Evolutionary conservation across 2,329 filamentous ascomycete genomes (phyloP).

Genomic region (Colletotrichum coccodes): DNA sequence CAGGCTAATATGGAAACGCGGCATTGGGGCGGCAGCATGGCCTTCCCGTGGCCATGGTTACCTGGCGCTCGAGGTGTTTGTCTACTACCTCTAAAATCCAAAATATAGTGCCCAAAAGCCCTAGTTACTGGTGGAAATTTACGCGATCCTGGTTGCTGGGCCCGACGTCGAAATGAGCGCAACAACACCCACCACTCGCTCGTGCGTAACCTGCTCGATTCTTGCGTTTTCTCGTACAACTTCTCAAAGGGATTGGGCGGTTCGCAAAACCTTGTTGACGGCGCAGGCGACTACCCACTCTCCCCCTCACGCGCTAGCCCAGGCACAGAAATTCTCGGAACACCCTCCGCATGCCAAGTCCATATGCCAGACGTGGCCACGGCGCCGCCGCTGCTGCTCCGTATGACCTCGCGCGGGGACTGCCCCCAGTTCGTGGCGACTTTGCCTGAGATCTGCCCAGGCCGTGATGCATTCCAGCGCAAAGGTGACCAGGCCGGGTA

Average conservation of each 20-base stretch:
- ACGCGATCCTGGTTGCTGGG: background rate
- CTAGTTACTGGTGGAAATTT: conserved; percentile 19
- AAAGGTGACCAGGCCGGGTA: background rate
- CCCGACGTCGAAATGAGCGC: background rate
- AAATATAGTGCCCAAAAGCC: background rate
- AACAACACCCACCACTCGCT: background rate
- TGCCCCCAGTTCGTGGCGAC: background rate
- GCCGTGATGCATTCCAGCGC: background rate
- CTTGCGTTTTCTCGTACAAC: background rate
- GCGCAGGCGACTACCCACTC: background rate
- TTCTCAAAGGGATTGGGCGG: background rate
- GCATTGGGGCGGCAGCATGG: background rate
- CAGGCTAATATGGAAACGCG: background rate
- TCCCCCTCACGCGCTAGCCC: conserved; percentile 21
- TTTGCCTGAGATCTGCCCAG: background rate
- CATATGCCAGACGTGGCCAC: conserved; percentile 15
- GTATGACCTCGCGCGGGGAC: background rate
- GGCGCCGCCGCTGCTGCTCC: conserved; percentile 10
- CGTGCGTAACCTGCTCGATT: background rate
- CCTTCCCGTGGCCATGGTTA: background rate
- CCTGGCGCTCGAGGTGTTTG: background rate
- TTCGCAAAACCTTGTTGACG: background rate
- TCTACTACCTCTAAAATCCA: background rate
- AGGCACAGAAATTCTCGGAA: conserved; percentile 32
- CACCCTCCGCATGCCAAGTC: conserved; percentile 24